Evolutionary conservation across 2,329 filamentous ascomycete species (phyloP).

Genomic region (Aureobasidium sp.): DNA sequence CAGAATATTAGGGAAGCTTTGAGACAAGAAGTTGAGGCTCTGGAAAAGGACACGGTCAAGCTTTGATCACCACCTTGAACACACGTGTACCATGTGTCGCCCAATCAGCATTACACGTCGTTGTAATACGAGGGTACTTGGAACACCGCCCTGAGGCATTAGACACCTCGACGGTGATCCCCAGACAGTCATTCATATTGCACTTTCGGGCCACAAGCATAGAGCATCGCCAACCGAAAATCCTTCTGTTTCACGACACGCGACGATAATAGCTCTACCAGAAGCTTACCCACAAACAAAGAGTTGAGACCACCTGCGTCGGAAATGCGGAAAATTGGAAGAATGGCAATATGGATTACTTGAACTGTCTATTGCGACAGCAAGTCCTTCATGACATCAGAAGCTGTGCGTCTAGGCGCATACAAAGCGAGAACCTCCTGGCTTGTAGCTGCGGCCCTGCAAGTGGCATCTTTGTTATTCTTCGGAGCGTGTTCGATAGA

Average conservation of each 20-base stretch:
- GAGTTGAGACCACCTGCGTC: too few species aligned
- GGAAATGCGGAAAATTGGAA: background rate
- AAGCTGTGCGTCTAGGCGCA: background rate
- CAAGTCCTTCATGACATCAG: background rate
- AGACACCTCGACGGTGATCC: too few species aligned
- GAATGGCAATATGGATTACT: background rate
- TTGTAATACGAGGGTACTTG: too few species aligned
- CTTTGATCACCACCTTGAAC: conserved; percentile 2
- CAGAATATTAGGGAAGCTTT: conserved; percentile 39
- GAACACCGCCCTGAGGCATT: too few species aligned
- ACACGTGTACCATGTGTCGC: too few species aligned
- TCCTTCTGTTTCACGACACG: too few species aligned
- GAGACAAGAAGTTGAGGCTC: conserved; percentile 28
- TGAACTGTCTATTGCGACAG: background rate
- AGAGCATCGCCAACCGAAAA: too few species aligned
- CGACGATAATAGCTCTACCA: too few species aligned
- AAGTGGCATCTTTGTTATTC: background rate
- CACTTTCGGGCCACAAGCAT: too few species aligned
- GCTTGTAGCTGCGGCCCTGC: background rate
- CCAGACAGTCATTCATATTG: too few species aligned
- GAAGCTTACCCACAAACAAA: too few species aligned
- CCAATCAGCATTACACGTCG: too few species aligned
- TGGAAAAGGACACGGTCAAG: conserved; percentile 13
- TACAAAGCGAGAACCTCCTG: background rate
- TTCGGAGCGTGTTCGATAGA: background rate